Evolutionary conservation across 208 protist species (phyloP), one percentile per base, ranked within the genome.

Genomic region (Crithidia acanthocephali): DNA sequence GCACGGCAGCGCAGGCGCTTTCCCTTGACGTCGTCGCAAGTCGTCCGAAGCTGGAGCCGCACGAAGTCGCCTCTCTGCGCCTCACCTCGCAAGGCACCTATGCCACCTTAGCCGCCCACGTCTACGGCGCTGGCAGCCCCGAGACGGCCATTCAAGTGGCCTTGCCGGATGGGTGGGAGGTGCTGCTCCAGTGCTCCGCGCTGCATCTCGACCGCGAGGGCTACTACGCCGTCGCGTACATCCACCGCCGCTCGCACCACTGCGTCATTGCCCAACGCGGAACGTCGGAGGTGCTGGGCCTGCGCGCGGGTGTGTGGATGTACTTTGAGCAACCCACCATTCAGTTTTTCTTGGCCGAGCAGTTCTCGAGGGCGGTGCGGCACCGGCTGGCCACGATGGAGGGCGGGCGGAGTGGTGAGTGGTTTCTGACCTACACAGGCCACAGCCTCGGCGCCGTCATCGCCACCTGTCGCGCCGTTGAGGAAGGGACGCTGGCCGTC

Each of bases 321-420:
- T 96, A 95, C 79, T 97, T 96, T 84, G 90, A 95, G 35, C 90
- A 97, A 74, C 78, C 81, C 23, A 96, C 90, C 35, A 95, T 96
- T 53, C 83, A 92, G 65, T 91, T 97, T 68, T 85, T 72, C 65
- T 81, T 97, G 23, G 87, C 93, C 0, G 74, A 83, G 72, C 87
- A 95, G 72, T 97, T 97, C 63, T 96, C 90, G 18, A 85, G 80
- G 50, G 81, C 88, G 68, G 89, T 97, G 44, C 79, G 84, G 58
- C 68, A 88, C 25, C 65, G 75, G 20, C 65, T 95, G 28, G 37
- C 50, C 23, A 50, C 52, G 28, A 74, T 68, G 70, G 57, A 77
- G 13, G 63, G 45, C 15, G 69, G 52, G 6, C 48, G 63, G 1
- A 58, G 60, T 28, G 69, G 56, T 16, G 69, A 76, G 47, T 95